Conservation (phyloP, 306 rosid genomes). For the Carpinus fangiana region DNA sequence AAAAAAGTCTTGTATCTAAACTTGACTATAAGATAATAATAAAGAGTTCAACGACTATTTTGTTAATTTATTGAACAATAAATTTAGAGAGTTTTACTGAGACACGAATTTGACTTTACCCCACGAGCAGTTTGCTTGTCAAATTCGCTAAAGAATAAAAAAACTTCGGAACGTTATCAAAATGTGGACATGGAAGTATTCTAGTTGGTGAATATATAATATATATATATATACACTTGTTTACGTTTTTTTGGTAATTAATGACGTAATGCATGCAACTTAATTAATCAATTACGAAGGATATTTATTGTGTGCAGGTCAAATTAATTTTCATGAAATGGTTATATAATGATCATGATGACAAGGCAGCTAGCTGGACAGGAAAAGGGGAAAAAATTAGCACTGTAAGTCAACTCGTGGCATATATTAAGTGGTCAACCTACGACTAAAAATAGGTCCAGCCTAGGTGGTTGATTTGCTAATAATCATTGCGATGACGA, state of each 20-base stretch:
- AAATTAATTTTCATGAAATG: background rate
- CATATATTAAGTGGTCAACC: background rate
- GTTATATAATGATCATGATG: slow-evolving; percentile 7
- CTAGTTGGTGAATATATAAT: background rate
- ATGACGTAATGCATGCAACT: background rate
- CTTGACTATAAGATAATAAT: slow-evolving; percentile 6
- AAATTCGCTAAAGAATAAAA: background rate
- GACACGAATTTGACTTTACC: background rate
- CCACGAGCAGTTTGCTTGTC: slow-evolving; percentile 1
- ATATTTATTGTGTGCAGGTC: background rate
- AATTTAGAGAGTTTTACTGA: background rate
- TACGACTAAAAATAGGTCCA: background rate
- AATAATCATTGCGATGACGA: background rate
- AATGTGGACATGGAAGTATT: slow-evolving; percentile 1
- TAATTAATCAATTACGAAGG: background rate
- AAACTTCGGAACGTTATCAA: background rate
- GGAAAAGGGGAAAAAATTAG: background rate
- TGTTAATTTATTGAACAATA: background rate
- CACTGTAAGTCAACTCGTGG: slow-evolving; percentile 13
- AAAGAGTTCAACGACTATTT: slow-evolving; percentile 3
- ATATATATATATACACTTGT: too few relatives aligned
- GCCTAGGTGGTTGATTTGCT: background rate
- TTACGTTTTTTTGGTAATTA: background rate
- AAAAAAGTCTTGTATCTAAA: background rate
- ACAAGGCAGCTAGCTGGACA: background rate